Evolutionary conservation across 2,329 filamentous ascomycete species (phyloP), one percentile per base, ranked within the genome.

Genomic region (Arthrinium phaeospermum): DNA sequence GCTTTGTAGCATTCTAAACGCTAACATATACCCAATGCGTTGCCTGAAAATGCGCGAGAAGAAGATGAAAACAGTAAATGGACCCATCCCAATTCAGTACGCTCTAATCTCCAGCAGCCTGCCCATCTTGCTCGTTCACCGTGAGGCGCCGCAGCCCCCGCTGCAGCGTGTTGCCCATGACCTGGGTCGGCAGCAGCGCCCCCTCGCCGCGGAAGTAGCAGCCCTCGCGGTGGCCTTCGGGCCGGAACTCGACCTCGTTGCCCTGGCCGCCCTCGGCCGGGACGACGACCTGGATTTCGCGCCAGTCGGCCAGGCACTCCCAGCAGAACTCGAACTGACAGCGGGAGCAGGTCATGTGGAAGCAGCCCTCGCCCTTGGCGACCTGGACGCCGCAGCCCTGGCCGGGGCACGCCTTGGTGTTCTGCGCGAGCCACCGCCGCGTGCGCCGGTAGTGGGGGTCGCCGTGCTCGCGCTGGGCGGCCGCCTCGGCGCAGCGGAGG

Each of bases 251-350:
- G 41, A 70, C n/a, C 8, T 68, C 70, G 37, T n/a, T 57, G 14
- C 69, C 72, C 16, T 46, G 67, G 10, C 68, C 71, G 16, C 24
- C 68, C 37, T 69, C 69, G 30, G 22, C 34, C 19, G 34, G 57
- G n/a, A 72, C 47, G 12, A 10, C 7, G 30, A 53, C 16, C 19
- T 22, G 71, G 13, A 78, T 75, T 1, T 69, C 69, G 16, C 44
- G 68, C 76, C 76, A 78, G 44, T 76, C 75, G n/a, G 77, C 77
- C 16, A 78, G 68, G 44, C 79, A 80, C 69, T 76, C 74, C 79
- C 79, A 81, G 76, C 79, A 80, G 71, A 80, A 75, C 70, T 74
- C 69, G 46, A 41, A 70, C 19, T 46, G 70, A 37, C 72, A 74
- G 30, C 68, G 34, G 14, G 72, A 71, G 67, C 73, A 74, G 7